phyloP scores from a whole-genome alignment of 257 asterid species.

The Coffea eugenioides region DNA sequence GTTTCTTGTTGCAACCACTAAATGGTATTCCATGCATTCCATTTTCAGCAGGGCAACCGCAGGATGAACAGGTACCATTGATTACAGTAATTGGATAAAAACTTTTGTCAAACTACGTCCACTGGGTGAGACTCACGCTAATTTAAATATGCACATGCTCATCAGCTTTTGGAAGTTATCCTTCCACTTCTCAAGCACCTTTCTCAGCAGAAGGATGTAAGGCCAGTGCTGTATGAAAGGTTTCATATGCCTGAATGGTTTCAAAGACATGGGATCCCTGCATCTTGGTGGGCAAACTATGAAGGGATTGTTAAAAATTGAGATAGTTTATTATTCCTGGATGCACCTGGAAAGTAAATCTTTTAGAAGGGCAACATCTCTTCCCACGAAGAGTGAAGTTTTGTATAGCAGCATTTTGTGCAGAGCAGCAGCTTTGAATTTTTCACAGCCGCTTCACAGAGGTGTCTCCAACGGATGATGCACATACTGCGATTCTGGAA shows the following conservation, averaged over 20 bases:
- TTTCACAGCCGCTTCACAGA: constrained; percentile 4
- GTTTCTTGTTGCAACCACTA: constrained; percentile 89
- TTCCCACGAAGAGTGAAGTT: constrained; percentile 17
- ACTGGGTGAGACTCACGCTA: constrained; percentile 1
- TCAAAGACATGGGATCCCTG: constrained; percentile 80
- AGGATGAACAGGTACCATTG: constrained; percentile 64
- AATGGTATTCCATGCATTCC: constrained; percentile 92
- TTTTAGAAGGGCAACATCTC: constrained; percentile 14
- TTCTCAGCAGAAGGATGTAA: constrained; percentile 75
- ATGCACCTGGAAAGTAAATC: constrained; percentile 5
- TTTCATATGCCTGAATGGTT: constrained; percentile 97
- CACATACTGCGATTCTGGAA: constrained; percentile 38
- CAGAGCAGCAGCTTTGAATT: constrained; percentile 18
- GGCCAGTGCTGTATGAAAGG: constrained; percentile 66
- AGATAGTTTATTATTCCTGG: constrained; percentile 16
- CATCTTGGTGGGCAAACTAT: constrained; percentile 46
- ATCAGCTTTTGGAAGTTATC: constrained; percentile 83
- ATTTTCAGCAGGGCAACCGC: constrained; percentile 64
- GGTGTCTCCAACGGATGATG: constrained; percentile 15
- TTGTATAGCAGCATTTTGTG: constrained; percentile 25
- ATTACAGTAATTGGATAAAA: background rate
- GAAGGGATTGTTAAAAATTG: constrained; percentile 21
- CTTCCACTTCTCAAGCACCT: constrained; percentile 92
- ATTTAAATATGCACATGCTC: constrained; percentile 10
- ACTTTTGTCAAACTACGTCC: background rate